Evolutionary conservation across 2,329 filamentous ascomycete species (phyloP), one percentile per base, ranked within the genome.

Genomic region (Monilinia aucupariae): DNA sequence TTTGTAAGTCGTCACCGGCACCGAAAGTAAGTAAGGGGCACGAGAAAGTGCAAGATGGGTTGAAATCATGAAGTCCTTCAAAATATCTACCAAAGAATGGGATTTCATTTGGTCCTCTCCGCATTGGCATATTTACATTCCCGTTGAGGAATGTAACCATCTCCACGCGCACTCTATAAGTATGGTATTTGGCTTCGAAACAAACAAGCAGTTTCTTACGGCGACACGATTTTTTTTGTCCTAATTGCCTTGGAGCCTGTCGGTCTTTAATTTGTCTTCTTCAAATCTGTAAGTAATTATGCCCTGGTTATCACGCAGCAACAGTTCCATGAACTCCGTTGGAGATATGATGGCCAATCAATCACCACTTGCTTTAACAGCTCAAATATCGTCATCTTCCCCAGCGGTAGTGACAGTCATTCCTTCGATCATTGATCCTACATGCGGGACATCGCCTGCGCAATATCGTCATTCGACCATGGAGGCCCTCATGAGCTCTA

Each of bases 371-470:
- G 41, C 27, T 34, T 10, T 45, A 22, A 41, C 41, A 12, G 54
- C 41, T n/a, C 30, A 47, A 30, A 34, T 47, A 1, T 25, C 54
- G 10, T 10, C 54, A 47, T 37, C 41, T 4, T 58, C 59, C 15
- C 51, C 59, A n/a, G 22, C 50, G 39, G 30, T 12, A 34, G 20
- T 64, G 15, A 64, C 64, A 12, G 65, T 68, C 48, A 61, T 68
- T 39, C 66, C 66, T 7, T 58, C 66, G 4, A 65, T 65, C 49
- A 64, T 68, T 20, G 66, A 68, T 51, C 65, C 58, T 45, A 63
- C 63, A 43, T 66, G 64, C 37, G 66, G 66, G 7, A 68, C 66
- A 22, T 64, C 54, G 6, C 63, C 65, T 5, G 34, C 59, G 3
- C 48, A 61, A 13, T 63, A 64, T 30, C 59, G 64, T 22, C 53